Evolutionary conservation across 768 basidiomycete genomes (phyloP).

Genomic region (Leccinum aurantiacum): DNA sequence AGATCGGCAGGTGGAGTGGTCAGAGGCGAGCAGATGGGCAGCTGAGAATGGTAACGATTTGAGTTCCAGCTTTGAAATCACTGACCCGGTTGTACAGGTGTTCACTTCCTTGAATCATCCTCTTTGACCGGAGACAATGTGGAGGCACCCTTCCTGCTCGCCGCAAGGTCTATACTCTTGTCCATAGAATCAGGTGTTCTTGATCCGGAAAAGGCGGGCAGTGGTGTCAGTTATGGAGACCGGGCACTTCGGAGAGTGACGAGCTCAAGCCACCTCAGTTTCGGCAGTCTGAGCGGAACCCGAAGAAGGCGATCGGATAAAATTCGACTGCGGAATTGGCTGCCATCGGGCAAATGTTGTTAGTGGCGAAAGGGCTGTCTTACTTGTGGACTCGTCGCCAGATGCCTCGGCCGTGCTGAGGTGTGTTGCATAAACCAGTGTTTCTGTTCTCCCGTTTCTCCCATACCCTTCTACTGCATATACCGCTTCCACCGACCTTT

Average conservation of each 20-base stretch:
- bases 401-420: conserved; percentile 4
- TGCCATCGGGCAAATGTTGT: conserved; percentile 68
- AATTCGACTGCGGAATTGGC: conserved; percentile 59
- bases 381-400: not conserved
- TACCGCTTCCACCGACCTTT: conserved; percentile 18
- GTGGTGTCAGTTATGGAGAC: conserved; percentile 96
- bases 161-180: conserved; percentile 84
- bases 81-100: conserved; percentile 48
- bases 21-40: conserved; percentile 94
- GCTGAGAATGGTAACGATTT: conserved; percentile 78
- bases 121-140: conserved; percentile 92
- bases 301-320: conserved; percentile 59
- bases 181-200: conserved; percentile 88
- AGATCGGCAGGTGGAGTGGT: conserved; percentile 92
- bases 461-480: conserved; percentile 27
- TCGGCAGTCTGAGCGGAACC: conserved; percentile 74
- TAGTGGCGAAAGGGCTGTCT: conserved; percentile 31
- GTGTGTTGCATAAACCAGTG: conserved; percentile 15
- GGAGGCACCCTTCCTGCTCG: conserved; percentile 87
- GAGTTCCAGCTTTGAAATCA: conserved; percentile 9
- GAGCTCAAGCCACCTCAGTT: conserved; percentile 85
- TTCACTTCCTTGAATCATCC: conserved; percentile 93
- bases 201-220: conserved; percentile 92
- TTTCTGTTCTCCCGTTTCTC: conserved; percentile 10
- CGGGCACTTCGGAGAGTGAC: conserved; percentile 88